These are phyloP conservation scores for Venturia nashicola DNA, from an alignment of 2,329 filamentous ascomycete species.

Conservation along the genomic window DNA sequence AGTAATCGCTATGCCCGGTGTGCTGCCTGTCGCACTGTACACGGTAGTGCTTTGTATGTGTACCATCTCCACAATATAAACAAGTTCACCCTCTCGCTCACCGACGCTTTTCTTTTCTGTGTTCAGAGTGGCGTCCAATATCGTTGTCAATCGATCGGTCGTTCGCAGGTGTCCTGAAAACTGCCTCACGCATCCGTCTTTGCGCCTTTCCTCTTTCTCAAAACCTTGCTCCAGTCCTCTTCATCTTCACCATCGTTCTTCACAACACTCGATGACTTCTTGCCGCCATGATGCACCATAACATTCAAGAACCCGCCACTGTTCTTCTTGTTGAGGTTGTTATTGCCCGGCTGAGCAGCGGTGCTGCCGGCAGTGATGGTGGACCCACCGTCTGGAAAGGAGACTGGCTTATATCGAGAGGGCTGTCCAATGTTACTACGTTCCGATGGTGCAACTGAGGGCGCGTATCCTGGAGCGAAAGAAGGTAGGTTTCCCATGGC, in stretches of 20 bases:
- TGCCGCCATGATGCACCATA: slow-evolving; percentile 1
- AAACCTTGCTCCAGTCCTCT: slow-evolving; percentile 4
- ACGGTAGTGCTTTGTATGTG: neutral
- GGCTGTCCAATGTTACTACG: slow-evolving; percentile 88
- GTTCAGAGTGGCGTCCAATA: neutral
- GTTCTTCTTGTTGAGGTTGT: neutral
- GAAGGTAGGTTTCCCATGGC: neutral
- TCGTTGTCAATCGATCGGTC: neutral
- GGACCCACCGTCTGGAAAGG: slow-evolving; percentile 19
- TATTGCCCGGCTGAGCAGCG: too few relatives aligned
- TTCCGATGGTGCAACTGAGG: slow-evolving; percentile 90
- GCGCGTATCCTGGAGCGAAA: slow-evolving; percentile 48
- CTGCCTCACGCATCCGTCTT: neutral
- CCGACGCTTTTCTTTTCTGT: too few relatives aligned
- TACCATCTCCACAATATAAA: neutral
- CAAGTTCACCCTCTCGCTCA: neutral
- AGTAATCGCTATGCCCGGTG: neutral
- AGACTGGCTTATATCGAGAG: slow-evolving; percentile 81
- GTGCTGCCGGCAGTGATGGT: slow-evolving; percentile 9
- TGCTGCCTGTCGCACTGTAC: neutral
- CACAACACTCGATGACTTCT: neutral
- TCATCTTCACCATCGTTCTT: slow-evolving; percentile 8
- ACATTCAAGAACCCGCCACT: slow-evolving; percentile 2
- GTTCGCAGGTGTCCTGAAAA: neutral
- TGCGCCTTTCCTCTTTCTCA: neutral